Base-by-base conservation (phyloP, 345 rosid genomes). In the Syzygium jambos region DNA sequence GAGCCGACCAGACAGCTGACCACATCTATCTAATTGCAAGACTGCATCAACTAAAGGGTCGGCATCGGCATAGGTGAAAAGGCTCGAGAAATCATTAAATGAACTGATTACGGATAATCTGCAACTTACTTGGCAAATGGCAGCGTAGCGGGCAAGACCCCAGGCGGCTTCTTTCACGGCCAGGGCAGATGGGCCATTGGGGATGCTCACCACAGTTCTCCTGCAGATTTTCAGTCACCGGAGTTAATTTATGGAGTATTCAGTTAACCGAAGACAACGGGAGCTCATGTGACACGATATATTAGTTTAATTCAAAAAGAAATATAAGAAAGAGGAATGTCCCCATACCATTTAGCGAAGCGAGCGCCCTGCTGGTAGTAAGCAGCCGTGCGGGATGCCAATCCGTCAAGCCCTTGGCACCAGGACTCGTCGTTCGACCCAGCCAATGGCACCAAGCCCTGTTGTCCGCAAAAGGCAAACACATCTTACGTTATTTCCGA, bases 321-420 rank as follows among this genome's bases (percentile, higher is more conserved):
- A 11, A 13, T 12, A 43, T 34, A 12, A 59, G 49, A 23, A 68
- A 57, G 38, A 22, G 22, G 61, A 59, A 34, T 16, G 61, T 63
- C 78, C 49, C 38, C 61, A 25, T 93, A 96, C 99, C 99, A 98
- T 96, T 98, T 98, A 89, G 99, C 98, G 30, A 98, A 98, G 87
- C 98, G 98, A 90, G 99, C 99, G 85, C 99, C 99, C 93, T 96
- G 99, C 89, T 96, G 96, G 92, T 98, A 98, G 95, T 98, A 98
- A 82, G 99, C 99, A 89, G 99, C 99, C 1, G 99, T 55, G 84
- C 99, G 94, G 61, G 99, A 96, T 49, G 99, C 95, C 51, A 97
- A 95, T 59, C 99, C 99, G 22, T 97, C 99, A 43, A 97, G 98
- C 89, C 99, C 99, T 91, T 97, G 99, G 93, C 99, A 97, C 99